These are phyloP conservation scores for Pseudocercospora crystallina DNA, from an alignment of 2,329 filamentous ascomycete species.

Conservation along the genomic window DNA sequence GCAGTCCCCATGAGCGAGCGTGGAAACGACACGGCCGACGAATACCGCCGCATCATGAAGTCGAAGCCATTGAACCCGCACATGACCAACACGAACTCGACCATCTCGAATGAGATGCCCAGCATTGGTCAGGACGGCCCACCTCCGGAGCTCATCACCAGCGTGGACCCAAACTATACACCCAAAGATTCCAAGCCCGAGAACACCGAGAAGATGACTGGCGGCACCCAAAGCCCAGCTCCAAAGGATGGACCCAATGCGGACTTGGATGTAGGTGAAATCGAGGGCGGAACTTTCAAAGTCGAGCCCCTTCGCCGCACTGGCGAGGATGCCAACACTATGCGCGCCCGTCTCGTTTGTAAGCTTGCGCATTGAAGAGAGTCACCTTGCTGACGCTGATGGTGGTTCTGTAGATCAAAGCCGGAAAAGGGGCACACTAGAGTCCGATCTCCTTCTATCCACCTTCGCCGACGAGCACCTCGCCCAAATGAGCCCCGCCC, in stretches of 20 bases:
- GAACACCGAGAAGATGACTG: constrained; percentile 65
- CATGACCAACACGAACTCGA: constrained; percentile 64
- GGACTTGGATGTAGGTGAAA: constrained; percentile 80
- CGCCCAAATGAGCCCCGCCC: constrained; percentile 66
- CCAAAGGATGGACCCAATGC: constrained; percentile 51
- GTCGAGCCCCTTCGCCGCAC: constrained; percentile 84
- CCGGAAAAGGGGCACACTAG: constrained; percentile 91
- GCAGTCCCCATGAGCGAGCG: constrained; percentile 47
- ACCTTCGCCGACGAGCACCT: constrained; percentile 88
- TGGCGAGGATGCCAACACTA: constrained; percentile 82
- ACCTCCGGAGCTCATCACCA: constrained; percentile 61
- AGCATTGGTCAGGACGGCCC: constrained; percentile 56
- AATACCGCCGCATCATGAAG: constrained; percentile 57
- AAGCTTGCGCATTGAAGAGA: constrained; percentile 27
- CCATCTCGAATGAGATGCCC: constrained; percentile 63
- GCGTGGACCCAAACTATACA: constrained; percentile 55
- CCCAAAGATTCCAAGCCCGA: constrained; percentile 62
- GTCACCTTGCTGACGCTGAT: constrained; percentile 32
- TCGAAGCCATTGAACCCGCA: constrained; percentile 61
- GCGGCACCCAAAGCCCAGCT: constrained; percentile 57
- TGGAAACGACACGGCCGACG: constrained; percentile 53
- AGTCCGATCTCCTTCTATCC: constrained; percentile 91
- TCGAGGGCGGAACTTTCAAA: constrained; percentile 81
- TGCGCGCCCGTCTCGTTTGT: constrained; percentile 81
- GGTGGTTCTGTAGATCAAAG: constrained; percentile 70